Evolutionary conservation across 2,329 filamentous ascomycete genomes (phyloP), one percentile per base, ranked within the genome.

Genomic region (Byssothecium circinans): DNA sequence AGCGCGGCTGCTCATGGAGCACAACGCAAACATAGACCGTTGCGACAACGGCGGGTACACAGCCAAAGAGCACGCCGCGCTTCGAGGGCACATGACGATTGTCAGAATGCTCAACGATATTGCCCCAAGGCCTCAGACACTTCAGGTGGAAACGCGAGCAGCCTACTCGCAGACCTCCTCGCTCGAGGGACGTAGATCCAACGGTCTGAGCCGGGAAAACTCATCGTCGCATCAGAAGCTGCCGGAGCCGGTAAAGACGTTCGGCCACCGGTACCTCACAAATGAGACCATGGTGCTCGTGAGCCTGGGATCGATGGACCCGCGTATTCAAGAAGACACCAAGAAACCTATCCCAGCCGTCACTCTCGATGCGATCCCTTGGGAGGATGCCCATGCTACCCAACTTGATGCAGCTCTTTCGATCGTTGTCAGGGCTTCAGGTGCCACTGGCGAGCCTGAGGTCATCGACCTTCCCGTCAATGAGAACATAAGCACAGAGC

Each of bases 401-500:
- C 89, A 96, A 70, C 82, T 97, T 11, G 94, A 99, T 59, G 97
- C 94, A 2, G 91, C 92, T 2, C 75, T 99, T 6, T 97, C 94
- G 0, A 80, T 99, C 32, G 89, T 96, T 1, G 85, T 99, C 12
- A 91, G 90, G 8, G 91, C 94, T 0, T 85, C 81, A 50, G 90
- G 90, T 12, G 94, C 92, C 0, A 81, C 83, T 38, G 94, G 94
- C 8, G 92, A 97, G 63, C 85, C 91, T 0, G 91, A 88, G 1
- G 86, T 92, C 19, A 88, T 97, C 57, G 94, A 99, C 69, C 78
- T 99, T 8, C 94, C 94, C 0, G 87, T 96, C 0, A 90, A 96
- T 58, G 92, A 96, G 44, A 95, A 92, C 58, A 89, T 96, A 57
- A 87, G 88, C 29, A 97, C 94, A 0, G 92, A 96, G 60, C 94